These are phyloP conservation scores for Aureobasidium lini DNA, from an alignment of 2,329 filamentous ascomycete species.

Conservation along the genomic window DNA sequence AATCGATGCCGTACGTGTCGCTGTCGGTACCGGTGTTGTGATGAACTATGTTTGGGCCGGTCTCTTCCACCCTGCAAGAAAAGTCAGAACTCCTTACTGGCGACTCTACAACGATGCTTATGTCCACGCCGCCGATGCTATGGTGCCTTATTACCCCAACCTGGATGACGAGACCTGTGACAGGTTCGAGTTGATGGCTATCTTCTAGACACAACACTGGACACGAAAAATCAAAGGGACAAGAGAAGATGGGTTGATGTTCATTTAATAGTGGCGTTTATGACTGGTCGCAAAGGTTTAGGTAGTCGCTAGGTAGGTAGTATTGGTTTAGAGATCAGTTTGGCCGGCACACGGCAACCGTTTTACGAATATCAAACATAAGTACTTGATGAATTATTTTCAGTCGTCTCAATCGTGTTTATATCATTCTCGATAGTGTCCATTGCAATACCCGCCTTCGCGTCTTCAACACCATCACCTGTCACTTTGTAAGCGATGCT, in stretches of 20 bases:
- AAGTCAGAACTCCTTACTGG: slow-evolving; percentile 94
- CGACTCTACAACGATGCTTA: slow-evolving; percentile 95
- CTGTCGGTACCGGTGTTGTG: slow-evolving; percentile 82
- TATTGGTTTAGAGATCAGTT: too few relatives aligned
- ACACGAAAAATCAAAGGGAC: too few relatives aligned
- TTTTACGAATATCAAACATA: too few relatives aligned
- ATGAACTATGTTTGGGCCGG: slow-evolving; percentile 99
- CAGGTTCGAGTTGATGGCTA: slow-evolving; percentile 58
- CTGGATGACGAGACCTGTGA: slow-evolving; percentile 73
- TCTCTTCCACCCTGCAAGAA: slow-evolving; percentile 91
- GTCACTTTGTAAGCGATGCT: too few relatives aligned
- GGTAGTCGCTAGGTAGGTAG: not conserved
- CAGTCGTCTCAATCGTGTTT: too few relatives aligned
- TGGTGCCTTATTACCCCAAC: slow-evolving; percentile 93
- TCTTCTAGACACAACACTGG: slow-evolving; percentile 12
- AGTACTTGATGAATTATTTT: too few relatives aligned
- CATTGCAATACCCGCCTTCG: too few relatives aligned
- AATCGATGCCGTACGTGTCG: slow-evolving; percentile 90
- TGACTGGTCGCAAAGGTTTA: not conserved
- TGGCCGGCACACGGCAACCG: too few relatives aligned
- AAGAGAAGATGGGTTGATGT: not conserved
- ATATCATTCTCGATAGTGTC: too few relatives aligned
- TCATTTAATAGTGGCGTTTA: not conserved
- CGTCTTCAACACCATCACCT: too few relatives aligned
- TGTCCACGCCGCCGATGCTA: slow-evolving; percentile 83